Evolutionary conservation across 2,329 filamentous ascomycete species (phyloP), one percentile per base, ranked within the genome.

Genomic region (Pseudocercospora crystallina): DNA sequence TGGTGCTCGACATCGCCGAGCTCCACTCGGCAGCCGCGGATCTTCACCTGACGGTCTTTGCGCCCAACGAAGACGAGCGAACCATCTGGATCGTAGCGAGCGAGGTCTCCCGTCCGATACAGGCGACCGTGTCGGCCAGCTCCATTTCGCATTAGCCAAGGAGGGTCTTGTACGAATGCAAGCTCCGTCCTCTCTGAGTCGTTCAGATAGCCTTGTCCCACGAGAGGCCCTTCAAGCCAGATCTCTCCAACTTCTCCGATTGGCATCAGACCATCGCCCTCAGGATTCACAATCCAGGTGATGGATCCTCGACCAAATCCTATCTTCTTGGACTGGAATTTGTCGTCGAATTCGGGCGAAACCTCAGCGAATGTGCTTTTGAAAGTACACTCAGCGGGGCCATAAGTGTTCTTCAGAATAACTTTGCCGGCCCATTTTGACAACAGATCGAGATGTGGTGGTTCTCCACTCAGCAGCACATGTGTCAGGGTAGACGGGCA

Each of bases 21-120:
- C 67, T 84, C 87, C 46, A 85, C 78, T 45, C 84, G 73, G 56
- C 81, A 84, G 17, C 87, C 87, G 8, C 77, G 74, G 26, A 87
- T 69, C 68, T 89, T 87, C 46, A 86, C 79, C 64, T 84, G 84
- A 12, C 78, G 79, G 13, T 58, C 51, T 57, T 83, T 85, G 33
- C 85, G 76, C 10, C 83, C 83, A 8, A 82, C 76, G n/a, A 43
- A 31, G 8, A 77, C 67, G 34, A 85, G 75, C n/a, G 64, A 63
- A 1, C 78, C 78, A 43, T 83, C 77, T 8, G 68, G 63, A 33
- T 79, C 73, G 48, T 83, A 81, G 17, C 71, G 73, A 1, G 78
- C 80, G 0, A 84, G 69, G 55, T 85, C 82, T 1, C 82, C 82
- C 7, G 60, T 87, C 85, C 58, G 83, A 84, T 42, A 85, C 2